Evolutionary conservation across 2,329 filamentous ascomycete genomes (phyloP).

Genomic region (Clonostachys solani): DNA sequence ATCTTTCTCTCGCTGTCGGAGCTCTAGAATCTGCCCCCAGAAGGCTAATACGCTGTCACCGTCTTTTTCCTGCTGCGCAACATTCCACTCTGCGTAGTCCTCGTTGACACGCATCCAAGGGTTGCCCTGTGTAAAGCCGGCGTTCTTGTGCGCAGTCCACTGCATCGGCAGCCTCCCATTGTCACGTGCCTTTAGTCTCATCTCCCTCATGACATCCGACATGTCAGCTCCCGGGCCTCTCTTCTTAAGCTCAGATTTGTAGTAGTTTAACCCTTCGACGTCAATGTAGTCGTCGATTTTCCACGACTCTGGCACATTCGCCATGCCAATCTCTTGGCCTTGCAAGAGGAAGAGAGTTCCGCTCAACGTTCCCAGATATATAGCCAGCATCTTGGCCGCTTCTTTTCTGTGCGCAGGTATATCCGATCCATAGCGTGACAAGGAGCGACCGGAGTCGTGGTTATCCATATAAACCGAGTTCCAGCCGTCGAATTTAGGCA

Average conservation of each 20-base stretch:
- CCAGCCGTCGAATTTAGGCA: slow-evolving; percentile 48
- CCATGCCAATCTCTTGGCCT: slow-evolving; percentile 62
- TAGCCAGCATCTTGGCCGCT: slow-evolving; percentile 55
- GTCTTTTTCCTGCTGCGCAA: slow-evolving; percentile 4
- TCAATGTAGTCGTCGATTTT: slow-evolving; percentile 51
- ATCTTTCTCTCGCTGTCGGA: slow-evolving; percentile 22
- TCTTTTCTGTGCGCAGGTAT: slow-evolving; percentile 38
- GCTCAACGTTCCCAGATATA: slow-evolving; percentile 44
- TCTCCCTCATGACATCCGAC: slow-evolving; percentile 19
- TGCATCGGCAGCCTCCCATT: slow-evolving; percentile 65
- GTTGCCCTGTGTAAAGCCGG: slow-evolving; percentile 23
- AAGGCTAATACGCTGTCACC: slow-evolving; percentile 9
- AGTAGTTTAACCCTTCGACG: slow-evolving; percentile 40
- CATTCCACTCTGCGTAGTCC: slow-evolving; percentile 5
- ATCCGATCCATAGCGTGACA: slow-evolving; percentile 49
- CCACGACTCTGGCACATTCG: slow-evolving; percentile 52
- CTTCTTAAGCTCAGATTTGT: slow-evolving; percentile 15
- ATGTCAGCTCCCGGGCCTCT: slow-evolving; percentile 14
- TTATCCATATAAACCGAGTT: slow-evolving; percentile 63
- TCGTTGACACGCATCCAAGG: slow-evolving; percentile 6
- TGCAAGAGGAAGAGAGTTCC: slow-evolving; percentile 65
- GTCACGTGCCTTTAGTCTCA: slow-evolving; percentile 43
- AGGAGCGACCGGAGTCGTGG: slow-evolving; percentile 57
- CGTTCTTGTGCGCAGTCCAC: slow-evolving; percentile 42
- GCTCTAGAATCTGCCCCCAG: slow-evolving; percentile 21